Evolutionary conservation across 768 basidiomycete species (phyloP), one percentile per base, ranked within the genome.

Genomic region (Pleurotus salmoneostramineus): DNA sequence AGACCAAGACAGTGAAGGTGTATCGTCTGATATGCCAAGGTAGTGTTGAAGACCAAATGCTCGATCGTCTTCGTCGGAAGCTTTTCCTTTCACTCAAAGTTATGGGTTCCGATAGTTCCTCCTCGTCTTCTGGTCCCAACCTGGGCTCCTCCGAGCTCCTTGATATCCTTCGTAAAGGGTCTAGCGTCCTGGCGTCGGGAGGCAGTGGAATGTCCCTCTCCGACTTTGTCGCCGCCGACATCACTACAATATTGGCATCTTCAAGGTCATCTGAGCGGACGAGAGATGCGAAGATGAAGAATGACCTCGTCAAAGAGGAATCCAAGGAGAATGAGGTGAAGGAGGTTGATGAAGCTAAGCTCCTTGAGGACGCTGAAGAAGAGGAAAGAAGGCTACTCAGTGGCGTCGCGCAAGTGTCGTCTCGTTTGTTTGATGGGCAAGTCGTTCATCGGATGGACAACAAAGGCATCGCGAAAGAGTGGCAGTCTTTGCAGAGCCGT

Each of bases 41-140:
- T 10, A 84, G 82, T 46, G 89, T 90, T 43, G 89, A 90, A 65
- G 89, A 90, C 65, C 87, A 89, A 61, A 88, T 89, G 77, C 75
- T 89, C 4, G 84, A 86, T 60, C 78, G 87, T 34, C 80, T 88
- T 54, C 84, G 87, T 46, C 81, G 83, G 54, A 91, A 91, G 68
- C 74, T 90, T 5, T 87, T 85, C 67, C 74, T 87, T 3, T 85
- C 85, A 1, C 62, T 83, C 50, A 87, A 86, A 66, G 77, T 87
- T 60, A 85, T 87, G 81, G 76, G 76, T 17, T 70, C 73, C 4
- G 75, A 74, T 35, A 61, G 62, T 32, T 31, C 65, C 10, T 64
- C 68, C 0, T 59, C 66, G 14, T 57, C 58, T 15, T 43, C 21
- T 2, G 60, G 64, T 7, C 66, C 64, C 12, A 70, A 67, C 33